Evolutionary conservation across 2,329 filamentous ascomycete genomes (phyloP).

Genomic region (Aureobasidium vineae): DNA sequence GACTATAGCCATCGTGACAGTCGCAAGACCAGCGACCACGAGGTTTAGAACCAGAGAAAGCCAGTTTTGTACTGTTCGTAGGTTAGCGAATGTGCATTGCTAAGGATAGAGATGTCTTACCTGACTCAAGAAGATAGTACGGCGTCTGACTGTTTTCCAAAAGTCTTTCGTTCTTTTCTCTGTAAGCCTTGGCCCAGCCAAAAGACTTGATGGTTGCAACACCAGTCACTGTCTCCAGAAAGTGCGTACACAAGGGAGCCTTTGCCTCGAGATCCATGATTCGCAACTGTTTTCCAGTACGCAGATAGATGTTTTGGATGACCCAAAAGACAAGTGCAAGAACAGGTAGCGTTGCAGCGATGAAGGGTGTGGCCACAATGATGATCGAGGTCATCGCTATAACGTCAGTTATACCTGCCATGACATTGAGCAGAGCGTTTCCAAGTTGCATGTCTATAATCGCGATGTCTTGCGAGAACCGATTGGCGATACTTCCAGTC

Average conservation of each 20-base stretch:
- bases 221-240: slow-evolving; percentile 52
- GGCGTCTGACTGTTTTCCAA: slow-evolving; percentile 47
- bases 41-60: slow-evolving; percentile 44
- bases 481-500: slow-evolving; percentile 36
- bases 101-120: background rate
- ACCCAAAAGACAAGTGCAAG: slow-evolving; percentile 37
- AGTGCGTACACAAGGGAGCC: slow-evolving; percentile 52
- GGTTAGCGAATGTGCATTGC: background rate
- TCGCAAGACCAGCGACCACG: slow-evolving; percentile 40
- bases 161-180: slow-evolving; percentile 40
- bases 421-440: slow-evolving; percentile 24
- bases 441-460: slow-evolving; percentile 48
- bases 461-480: slow-evolving; percentile 51
- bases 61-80: slow-evolving; percentile 44
- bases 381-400: slow-evolving; percentile 26
- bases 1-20: slow-evolving; percentile 37
- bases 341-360: slow-evolving; percentile 43
- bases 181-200: slow-evolving; percentile 45
- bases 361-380: slow-evolving; percentile 43
- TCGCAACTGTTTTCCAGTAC: slow-evolving; percentile 51
- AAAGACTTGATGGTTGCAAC: slow-evolving; percentile 54
- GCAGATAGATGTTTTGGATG: slow-evolving; percentile 50
- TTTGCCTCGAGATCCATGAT: slow-evolving; percentile 55
- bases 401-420: slow-evolving; percentile 16
- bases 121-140: slow-evolving; percentile 47